Evolutionary conservation across 2,329 filamentous ascomycete genomes (phyloP), one percentile per base, ranked within the genome.

Genomic region (Botryotinia globosa): DNA sequence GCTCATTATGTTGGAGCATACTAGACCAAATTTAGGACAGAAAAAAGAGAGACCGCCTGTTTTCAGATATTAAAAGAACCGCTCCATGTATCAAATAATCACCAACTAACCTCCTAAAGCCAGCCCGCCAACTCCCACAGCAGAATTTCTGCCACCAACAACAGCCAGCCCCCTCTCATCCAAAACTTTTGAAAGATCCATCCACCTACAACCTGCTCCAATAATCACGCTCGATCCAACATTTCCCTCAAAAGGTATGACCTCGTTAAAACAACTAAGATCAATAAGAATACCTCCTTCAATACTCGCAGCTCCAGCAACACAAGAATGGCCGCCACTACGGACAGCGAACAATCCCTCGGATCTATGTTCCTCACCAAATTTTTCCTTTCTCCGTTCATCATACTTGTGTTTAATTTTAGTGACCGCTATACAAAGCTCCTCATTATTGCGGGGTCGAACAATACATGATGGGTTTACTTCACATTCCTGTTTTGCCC

Each of bases 251-350:
- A 78, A 77, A 14, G 77, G 73, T 4, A 81, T 74, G 34, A 80
- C 71, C 39, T 77, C 42, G 48, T 78, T 77, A n/a, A 80, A 64
- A 39, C 74, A 73, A 39, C 79, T 81, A 12, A 87, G 82, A 16
- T 86, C 86, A 74, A 90, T 84, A 7, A 86, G 78, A 1, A 87
- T 81, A 0, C 86, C 86, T 1, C 81, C 84, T 20, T 83, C 78
- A 62, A 86, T 84, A 75, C 84, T 89, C 1, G 87, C 83, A 48
- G 84, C 85, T 74, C 85, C 84, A 29, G 85, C 82, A 66, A 76
- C 75, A 16, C 72, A 63, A 2, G 74, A 76, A 74, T 80, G 77
- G 1, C 78, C 77, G 25, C 77, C 77, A 59, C 74, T 75, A 42
- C 76, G 76, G 18, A 79, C 72, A 2, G 78, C 76, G 59, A 78